Evolutionary conservation across 164 flowering plant species (phyloP).

Genomic region (Piper longum): DNA sequence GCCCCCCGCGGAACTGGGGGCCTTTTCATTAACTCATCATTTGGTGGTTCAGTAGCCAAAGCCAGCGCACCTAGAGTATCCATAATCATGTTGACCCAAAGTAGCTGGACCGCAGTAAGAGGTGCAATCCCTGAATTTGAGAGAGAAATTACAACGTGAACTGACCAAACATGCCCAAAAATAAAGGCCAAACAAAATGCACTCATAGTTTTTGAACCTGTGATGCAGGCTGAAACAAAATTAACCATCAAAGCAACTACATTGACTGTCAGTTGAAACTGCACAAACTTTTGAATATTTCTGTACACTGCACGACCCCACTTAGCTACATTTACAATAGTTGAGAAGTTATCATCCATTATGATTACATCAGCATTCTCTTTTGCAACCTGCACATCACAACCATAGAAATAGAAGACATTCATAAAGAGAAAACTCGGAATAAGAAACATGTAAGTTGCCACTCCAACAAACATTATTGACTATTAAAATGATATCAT

Average conservation of each 20-base stretch:
- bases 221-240: conserved; percentile 58
- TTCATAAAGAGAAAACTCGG: background rate
- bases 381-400: conserved; percentile 61
- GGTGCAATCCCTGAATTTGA: conserved; percentile 63
- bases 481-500: too few species aligned
- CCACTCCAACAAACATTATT: too few species aligned
- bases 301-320: conserved; percentile 45
- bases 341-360: conserved; percentile 68
- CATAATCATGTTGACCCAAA: conserved; percentile 40
- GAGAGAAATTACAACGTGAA: conserved; percentile 2
- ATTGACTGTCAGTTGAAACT: conserved; percentile 20
- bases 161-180: background rate
- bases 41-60: conserved; percentile 66
- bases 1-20: conserved; percentile 48
- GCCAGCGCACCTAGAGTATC: conserved; percentile 58
- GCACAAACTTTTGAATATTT: conserved; percentile 55
- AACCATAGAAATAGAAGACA: background rate
- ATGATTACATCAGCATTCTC: conserved; percentile 81
- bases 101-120: conserved; percentile 70
- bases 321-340: conserved; percentile 31
- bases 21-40: conserved; percentile 50
- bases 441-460: too few species aligned
- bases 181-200: background rate
- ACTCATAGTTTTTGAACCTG: conserved; percentile 25
- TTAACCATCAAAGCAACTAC: conserved; percentile 60